Evolutionary conservation across 805 yeast species (phyloP).

Genomic region (Ascoidea asiatica): DNA sequence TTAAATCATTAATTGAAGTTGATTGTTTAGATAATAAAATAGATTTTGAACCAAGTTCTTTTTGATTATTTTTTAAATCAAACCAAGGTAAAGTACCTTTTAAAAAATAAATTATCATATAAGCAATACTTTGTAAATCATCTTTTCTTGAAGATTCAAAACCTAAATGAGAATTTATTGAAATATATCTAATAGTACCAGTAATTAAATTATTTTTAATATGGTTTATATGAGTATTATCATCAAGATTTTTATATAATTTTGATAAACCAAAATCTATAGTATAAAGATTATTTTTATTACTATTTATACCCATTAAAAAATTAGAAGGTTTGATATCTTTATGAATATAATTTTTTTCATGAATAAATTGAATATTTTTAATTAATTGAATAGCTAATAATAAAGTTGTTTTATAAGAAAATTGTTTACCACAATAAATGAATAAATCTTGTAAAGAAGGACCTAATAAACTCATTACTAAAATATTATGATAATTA

Average conservation of each 20-base stretch:
- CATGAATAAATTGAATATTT: slow-evolving; percentile 60
- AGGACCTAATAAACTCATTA: slow-evolving; percentile 90
- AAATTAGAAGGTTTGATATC: slow-evolving; percentile 83
- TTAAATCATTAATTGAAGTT: slow-evolving; percentile 70
- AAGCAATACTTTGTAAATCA: slow-evolving; percentile 90
- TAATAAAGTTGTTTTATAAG: slow-evolving; percentile 78
- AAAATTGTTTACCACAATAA: slow-evolving; percentile 90
- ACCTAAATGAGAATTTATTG: slow-evolving; percentile 91
- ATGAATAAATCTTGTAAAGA: slow-evolving; percentile 90
- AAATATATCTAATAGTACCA: slow-evolving; percentile 98
- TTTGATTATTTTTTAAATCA: slow-evolving; percentile 91
- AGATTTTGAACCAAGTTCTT: slow-evolving; percentile 91
- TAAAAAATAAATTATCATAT: slow-evolving; percentile 85
- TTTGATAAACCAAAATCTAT: slow-evolving; percentile 94
- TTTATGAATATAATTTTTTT: slow-evolving; percentile 72
- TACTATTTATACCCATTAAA: slow-evolving; percentile 41
- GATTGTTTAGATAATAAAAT: too few species aligned
- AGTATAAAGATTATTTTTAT: slow-evolving; percentile 66
- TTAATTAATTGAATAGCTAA: slow-evolving; percentile 87
- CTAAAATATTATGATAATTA: slow-evolving; percentile 89
- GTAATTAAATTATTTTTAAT: slow-evolving; percentile 88
- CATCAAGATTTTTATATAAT: too few species aligned
- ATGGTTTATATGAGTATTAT: slow-evolving; percentile 66
- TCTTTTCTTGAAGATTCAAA: slow-evolving; percentile 93
- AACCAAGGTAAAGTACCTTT: slow-evolving; percentile 97